These are phyloP conservation scores for Phytopythium delawarense DNA, from an alignment of 352 stramenopile species.

Conservation along the genomic window DNA sequence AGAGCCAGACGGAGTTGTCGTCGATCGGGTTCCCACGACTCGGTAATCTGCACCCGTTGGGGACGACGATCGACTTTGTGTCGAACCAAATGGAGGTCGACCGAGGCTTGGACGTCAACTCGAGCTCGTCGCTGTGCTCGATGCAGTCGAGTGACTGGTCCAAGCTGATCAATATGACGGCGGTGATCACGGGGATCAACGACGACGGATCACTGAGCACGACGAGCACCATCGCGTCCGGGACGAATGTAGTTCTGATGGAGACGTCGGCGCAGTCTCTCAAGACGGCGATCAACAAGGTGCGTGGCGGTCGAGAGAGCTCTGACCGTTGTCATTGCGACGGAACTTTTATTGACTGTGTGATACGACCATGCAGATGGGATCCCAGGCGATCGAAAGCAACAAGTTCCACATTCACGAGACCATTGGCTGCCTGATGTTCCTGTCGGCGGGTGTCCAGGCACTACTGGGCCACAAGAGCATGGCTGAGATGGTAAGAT, in stretches of 20 bases:
- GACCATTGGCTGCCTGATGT: conserved; percentile 83
- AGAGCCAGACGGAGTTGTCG: conserved; percentile 63
- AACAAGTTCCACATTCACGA: conserved; percentile 83
- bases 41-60: conserved; percentile 77
- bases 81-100: conserved; percentile 71
- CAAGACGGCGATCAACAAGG: conserved; percentile 84
- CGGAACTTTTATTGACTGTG: neutral
- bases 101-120: conserved; percentile 42
- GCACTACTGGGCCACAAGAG: conserved; percentile 82
- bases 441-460: conserved; percentile 81
- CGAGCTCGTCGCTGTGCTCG: conserved; percentile 58
- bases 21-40: conserved; percentile 78
- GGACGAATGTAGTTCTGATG: conserved; percentile 86
- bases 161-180: conserved; percentile 81
- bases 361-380: conserved; percentile 44
- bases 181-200: conserved; percentile 83
- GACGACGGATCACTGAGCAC: conserved; percentile 78
- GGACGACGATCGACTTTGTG: conserved; percentile 77
- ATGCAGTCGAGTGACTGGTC: conserved; percentile 83
- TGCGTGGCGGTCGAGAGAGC: conserved; percentile 10
- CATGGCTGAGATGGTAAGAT: conserved; percentile 81
- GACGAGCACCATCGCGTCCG: conserved; percentile 69
- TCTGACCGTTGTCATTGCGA: neutral
- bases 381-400: conserved; percentile 57
- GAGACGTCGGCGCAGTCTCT: conserved; percentile 75